Evolutionary conservation across 2,329 filamentous ascomycete species (phyloP).

Genomic region (Colletotrichum paranaense): DNA sequence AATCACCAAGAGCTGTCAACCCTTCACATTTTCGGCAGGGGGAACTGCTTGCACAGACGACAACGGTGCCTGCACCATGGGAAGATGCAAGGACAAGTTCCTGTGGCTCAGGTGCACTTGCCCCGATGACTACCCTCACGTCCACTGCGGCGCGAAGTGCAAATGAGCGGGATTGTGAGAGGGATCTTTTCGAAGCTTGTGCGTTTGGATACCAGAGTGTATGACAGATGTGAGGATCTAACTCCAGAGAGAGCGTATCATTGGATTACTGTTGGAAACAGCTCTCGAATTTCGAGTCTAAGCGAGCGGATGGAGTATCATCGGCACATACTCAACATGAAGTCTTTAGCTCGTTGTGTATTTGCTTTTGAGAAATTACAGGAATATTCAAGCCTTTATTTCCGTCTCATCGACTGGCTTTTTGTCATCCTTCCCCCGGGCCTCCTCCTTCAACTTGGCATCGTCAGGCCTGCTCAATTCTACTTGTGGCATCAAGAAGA

Average conservation of each 20-base stretch:
- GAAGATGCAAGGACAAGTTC: background rate
- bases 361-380: background rate
- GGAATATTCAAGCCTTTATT: background rate
- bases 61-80: background rate
- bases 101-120: background rate
- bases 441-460: conserved; percentile 49
- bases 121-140: background rate
- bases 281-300: too few species aligned
- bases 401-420: background rate
- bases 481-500: conserved; percentile 53
- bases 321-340: too few species aligned
- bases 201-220: too few species aligned
- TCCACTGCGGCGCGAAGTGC: background rate
- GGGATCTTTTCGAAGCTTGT: too few species aligned
- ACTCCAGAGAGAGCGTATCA: too few species aligned
- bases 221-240: too few species aligned
- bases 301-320: too few species aligned
- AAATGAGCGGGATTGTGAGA: background rate
- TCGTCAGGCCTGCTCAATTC: conserved; percentile 51
- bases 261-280: too few species aligned
- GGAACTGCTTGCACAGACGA: background rate
- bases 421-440: conserved; percentile 35
- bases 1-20: conserved; percentile 1
- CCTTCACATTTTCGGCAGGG: background rate
- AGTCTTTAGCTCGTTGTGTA: background rate